These are phyloP conservation scores for Aspergillus haitiensis DNA, from an alignment of 495 filamentous ascomycete species.

Conservation along the genomic window DNA sequence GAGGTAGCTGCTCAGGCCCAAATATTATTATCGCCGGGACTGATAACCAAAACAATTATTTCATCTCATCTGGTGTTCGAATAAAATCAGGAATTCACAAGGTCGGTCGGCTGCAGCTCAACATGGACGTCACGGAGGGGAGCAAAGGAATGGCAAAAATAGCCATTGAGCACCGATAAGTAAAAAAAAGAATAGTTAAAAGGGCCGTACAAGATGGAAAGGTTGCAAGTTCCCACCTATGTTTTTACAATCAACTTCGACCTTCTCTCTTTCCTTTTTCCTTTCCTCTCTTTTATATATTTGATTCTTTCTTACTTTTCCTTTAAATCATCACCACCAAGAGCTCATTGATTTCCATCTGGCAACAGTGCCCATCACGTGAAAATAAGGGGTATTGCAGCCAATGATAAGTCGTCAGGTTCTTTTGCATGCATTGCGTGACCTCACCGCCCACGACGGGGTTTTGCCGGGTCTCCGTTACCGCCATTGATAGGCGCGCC, in stretches of 20 bases:
- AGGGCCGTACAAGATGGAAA: neutral
- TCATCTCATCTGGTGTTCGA: slow-evolving; percentile 15
- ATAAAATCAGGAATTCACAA: slow-evolving; percentile 7
- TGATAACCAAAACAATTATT: slow-evolving; percentile 4
- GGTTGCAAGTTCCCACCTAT: neutral
- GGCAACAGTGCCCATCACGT: slow-evolving; percentile 11
- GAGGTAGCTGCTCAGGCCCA: neutral
- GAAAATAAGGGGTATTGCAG: neutral
- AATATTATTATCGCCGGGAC: neutral
- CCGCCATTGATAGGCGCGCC: slow-evolving; percentile 11
- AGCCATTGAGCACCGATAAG: neutral
- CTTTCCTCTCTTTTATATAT: no score
- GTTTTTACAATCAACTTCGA: no score
- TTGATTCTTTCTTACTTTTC: no score
- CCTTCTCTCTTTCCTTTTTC: no score
- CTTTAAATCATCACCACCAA: no score
- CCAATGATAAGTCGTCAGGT: neutral
- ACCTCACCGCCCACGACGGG: slow-evolving; percentile 16
- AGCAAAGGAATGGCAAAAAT: slow-evolving; percentile 4
- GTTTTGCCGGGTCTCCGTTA: slow-evolving; percentile 18
- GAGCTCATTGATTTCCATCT: no score
- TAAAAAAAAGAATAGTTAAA: neutral
- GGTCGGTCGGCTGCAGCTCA: slow-evolving; percentile 11
- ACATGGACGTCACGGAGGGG: slow-evolving; percentile 7
- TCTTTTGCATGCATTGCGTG: neutral